Percentiles rank a stretch among this genome's conserved stretches.
Conservation (phyloP, 805 yeast species). For the Pichia insulana region DNA sequence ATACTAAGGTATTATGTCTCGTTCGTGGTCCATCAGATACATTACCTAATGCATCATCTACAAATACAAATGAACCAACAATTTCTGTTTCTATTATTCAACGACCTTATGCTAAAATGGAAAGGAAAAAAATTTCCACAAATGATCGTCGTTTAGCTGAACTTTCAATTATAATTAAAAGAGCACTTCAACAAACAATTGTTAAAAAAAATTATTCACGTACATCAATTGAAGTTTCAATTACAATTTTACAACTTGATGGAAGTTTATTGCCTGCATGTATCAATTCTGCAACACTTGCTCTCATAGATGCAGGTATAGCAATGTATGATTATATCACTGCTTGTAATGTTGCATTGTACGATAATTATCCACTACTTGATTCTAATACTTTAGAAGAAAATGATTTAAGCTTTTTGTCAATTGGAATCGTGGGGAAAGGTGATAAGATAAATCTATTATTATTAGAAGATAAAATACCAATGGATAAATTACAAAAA, state of each 20-base stretch:
- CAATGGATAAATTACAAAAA: constrained; percentile 69
- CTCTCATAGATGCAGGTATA: constrained; percentile 90
- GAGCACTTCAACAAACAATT: constrained; percentile 68
- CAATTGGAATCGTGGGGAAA: constrained; percentile 79
- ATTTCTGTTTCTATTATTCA: constrained; percentile 58
- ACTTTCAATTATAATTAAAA: constrained; percentile 53
- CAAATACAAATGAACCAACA: constrained; percentile 45
- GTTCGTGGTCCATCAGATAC: constrained; percentile 93
- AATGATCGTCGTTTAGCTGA: constrained; percentile 67
- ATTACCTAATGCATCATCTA: constrained; percentile 37
- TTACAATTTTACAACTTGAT: constrained; percentile 80
- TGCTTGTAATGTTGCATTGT: constrained; percentile 70
- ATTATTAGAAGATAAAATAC: constrained; percentile 74
- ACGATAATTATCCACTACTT: constrained; percentile 65
- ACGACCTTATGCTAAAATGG: constrained; percentile 74
- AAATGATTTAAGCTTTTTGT: constrained; percentile 68
- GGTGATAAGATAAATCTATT: constrained; percentile 70
- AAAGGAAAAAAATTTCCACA: constrained; percentile 56
- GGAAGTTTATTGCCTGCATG: constrained; percentile 80
- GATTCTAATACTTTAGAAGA: constrained; percentile 83
- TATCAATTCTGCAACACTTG: constrained; percentile 80
- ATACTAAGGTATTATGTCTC: constrained; percentile 76
- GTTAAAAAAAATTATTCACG: constrained; percentile 71
- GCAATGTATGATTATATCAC: constrained; percentile 88
- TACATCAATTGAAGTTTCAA: constrained; percentile 64